Evolutionary conservation across 345 rosid species (phyloP).

Genomic region (Pseudoturritis turrita): DNA sequence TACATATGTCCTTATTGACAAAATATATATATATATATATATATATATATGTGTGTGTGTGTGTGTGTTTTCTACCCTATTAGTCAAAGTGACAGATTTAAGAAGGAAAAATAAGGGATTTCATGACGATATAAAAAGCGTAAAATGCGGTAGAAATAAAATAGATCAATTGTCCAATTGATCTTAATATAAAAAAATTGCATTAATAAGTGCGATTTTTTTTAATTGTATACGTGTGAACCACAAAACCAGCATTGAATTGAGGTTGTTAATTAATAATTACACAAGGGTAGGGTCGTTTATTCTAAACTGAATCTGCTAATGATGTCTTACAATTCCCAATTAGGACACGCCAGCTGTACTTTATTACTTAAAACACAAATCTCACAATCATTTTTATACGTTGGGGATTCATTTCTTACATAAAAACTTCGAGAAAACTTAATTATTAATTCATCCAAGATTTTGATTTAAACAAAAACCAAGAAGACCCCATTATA

Average conservation of each 20-base stretch:
- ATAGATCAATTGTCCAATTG: neutral
- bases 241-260: constrained; percentile 20
- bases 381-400: neutral
- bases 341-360: constrained; percentile 4
- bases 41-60: too few relatives aligned
- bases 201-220: neutral
- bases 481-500: neutral
- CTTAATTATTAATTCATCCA: neutral
- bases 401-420: neutral
- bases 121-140: constrained; percentile 7
- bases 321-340: neutral
- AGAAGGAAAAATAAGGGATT: neutral
- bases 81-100: constrained; percentile 13
- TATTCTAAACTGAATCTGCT: neutral
- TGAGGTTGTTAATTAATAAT: neutral
- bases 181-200: neutral
- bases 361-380: neutral
- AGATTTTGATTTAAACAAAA: neutral
- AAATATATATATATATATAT: too few relatives aligned
- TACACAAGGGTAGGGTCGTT: neutral
- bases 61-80: neutral
- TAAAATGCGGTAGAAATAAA: neutral
- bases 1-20: neutral
- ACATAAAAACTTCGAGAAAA: neutral
- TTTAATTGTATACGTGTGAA: neutral